These are phyloP conservation scores for Ophiocordyceps unilateralis DNA, from an alignment of 2,329 filamentous ascomycete genomes.

Conservation along the genomic window DNA sequence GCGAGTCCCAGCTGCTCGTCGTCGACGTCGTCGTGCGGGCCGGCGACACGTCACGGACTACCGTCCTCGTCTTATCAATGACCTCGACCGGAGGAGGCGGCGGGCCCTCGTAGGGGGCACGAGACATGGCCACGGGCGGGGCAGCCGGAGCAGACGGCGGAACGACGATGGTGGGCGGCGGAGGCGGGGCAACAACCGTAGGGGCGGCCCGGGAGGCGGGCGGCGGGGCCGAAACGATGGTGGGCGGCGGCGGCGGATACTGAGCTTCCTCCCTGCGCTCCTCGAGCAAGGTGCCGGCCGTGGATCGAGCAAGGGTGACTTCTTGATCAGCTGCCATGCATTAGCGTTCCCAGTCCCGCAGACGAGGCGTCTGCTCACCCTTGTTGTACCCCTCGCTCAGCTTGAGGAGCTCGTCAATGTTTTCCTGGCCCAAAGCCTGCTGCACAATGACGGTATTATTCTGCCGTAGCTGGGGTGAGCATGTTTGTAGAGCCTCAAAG, in stretches of 20 bases:
- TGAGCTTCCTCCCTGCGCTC: constrained; percentile 25
- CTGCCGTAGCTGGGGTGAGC: constrained; percentile 22
- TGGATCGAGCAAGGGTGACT: constrained; percentile 26
- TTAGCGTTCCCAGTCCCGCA: neutral
- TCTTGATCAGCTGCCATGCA: constrained; percentile 22
- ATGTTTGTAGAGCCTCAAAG: too few relatives aligned
- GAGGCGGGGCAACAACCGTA: constrained; percentile 13
- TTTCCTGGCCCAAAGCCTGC: constrained; percentile 71
- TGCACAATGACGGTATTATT: constrained; percentile 67
- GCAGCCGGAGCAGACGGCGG: constrained; percentile 14
- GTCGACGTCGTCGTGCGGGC: constrained; percentile 19
- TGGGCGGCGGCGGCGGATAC: neutral
- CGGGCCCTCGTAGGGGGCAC: neutral
- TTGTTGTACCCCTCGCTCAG: constrained; percentile 63
- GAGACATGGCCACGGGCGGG: constrained; percentile 9
- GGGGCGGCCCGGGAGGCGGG: constrained; percentile 7
- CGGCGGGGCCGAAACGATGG: constrained; percentile 15
- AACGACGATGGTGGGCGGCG: constrained; percentile 6
- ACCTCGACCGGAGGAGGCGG: constrained; percentile 19
- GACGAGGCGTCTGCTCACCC: constrained; percentile 15
- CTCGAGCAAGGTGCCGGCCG: constrained; percentile 27
- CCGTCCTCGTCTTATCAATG: constrained; percentile 27
- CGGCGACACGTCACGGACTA: constrained; percentile 33
- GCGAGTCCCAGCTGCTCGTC: constrained; percentile 11
- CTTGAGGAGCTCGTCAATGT: constrained; percentile 79